Evolutionary conservation across 2,329 filamentous ascomycete species (phyloP), one percentile per base, ranked within the genome.

Genomic region (Dothideomycetes sp.): DNA sequence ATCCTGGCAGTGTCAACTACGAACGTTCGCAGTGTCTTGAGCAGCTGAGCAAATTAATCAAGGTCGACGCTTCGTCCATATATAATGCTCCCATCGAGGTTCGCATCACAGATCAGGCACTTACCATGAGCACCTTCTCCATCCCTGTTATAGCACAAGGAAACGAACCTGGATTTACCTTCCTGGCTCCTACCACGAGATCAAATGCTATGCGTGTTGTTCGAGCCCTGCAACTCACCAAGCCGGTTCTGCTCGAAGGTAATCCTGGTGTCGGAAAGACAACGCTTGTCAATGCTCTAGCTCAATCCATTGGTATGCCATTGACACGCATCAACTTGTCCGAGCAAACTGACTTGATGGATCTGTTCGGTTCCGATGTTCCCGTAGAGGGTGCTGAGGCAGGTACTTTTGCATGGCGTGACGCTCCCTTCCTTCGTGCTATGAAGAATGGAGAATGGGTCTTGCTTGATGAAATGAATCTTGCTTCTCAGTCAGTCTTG

Each of bases 391-490:
- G 87, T n/a, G 86, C 83, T 1, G 79, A 84, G 53, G 82, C 87
- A 6, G 91, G 91, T 1, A 82, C 84, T 45, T 98, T 98, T 56
- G 82, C 84, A 1, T 98, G 91, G 91, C 78, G 87, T 51, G 89
- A 98, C 59, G 91, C 89, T 0, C 88, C 91, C 1, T 96, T 98
- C 57, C 68, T 98, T 15, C 84, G 86, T 57, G 91, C 91, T 0
- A 96, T 98, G 89, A 91, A 96, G 57, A 83, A 78, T 44, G 91
- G 91, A 19, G 84, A 94, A 52, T 98, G 91, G 91, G 91, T 98
- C 9, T 69, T 98, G 19, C 72, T 98, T 0, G 91, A 98, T 55
- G 91, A 98, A 67, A 98, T 98, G 91, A 98, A 98, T 54, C 66
- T 98, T 48, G 91, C 93, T 1, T 96, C 89, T 0, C 91, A 98